Percentiles rank a stretch among this genome's conserved stretches.
These are phyloP conservation scores for Juncus inflexus DNA, from an alignment of 176 grass and related monocot species.

Conservation along the genomic window DNA sequence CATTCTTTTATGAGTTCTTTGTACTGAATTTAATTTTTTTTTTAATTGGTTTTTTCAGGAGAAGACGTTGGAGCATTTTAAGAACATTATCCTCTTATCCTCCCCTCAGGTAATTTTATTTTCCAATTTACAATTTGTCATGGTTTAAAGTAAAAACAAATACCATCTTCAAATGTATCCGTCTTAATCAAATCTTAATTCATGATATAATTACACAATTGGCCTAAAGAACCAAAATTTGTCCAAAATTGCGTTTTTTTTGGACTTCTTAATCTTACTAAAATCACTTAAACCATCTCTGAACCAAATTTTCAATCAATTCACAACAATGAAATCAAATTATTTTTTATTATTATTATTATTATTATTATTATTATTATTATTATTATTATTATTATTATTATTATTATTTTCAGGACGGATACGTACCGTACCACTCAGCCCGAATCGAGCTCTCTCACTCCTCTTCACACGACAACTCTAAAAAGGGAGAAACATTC, in stretches of 20 bases:
- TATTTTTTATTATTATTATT: neutral
- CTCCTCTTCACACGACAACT: conserved; percentile 53
- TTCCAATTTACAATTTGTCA: no score
- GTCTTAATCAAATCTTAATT: no score
- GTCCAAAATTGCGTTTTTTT: neutral
- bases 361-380: no score
- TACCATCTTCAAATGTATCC: no score
- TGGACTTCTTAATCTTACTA: no score
- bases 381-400: no score
- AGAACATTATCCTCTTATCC: conserved; percentile 83
- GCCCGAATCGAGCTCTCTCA: conserved; percentile 74
- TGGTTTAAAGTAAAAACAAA: neutral
- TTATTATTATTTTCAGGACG: conserved; percentile 39
- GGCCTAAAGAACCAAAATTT: no score
- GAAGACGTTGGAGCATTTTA: conserved; percentile 87
- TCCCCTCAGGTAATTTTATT: conserved; percentile 72
- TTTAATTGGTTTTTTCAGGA: conserved; percentile 51
- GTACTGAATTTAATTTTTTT: no score
- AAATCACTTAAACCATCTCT: no score
- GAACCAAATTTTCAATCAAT: no score
- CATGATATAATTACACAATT: no score
- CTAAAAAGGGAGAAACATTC: conserved; percentile 61
- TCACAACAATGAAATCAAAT: neutral
- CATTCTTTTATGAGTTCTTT: no score
- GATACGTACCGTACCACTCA: conserved; percentile 87